Percentiles rank a stretch among this genome's conserved stretches.
Conservation (phyloP, 2,329 filamentous ascomycete genomes). For the Aspergillus quadricinctus region DNA sequence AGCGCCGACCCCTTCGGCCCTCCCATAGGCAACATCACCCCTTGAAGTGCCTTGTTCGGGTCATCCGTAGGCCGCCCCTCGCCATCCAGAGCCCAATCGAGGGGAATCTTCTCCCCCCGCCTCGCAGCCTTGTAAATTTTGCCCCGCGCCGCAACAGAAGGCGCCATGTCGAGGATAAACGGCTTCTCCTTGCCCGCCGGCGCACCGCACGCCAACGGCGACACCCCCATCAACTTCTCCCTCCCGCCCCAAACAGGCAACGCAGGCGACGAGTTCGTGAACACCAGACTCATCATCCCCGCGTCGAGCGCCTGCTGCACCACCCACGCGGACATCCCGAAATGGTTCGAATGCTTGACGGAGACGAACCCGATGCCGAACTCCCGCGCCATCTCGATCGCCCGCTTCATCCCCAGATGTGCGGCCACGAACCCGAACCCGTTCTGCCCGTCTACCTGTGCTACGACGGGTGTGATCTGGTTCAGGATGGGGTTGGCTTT, state of each 20-base stretch:
- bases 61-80: conserved; percentile 68
- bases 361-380: conserved; percentile 71
- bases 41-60: conserved; percentile 64
- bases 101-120: conserved; percentile 40
- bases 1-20: conserved; percentile 76
- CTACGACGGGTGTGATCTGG: conserved; percentile 66
- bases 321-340: conserved; percentile 77
- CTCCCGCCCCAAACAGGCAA: conserved; percentile 67
- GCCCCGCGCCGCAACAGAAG: conserved; percentile 42
- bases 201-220: conserved; percentile 69
- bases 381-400: conserved; percentile 61
- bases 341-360: conserved; percentile 74
- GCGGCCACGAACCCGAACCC: conserved; percentile 73
- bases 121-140: conserved; percentile 45
- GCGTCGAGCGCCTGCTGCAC: conserved; percentile 73
- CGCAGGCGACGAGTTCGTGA: conserved; percentile 68
- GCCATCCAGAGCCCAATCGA: conserved; percentile 68
- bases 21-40: conserved; percentile 82
- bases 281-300: conserved; percentile 65
- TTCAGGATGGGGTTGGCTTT: conserved; percentile 54
- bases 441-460: conserved; percentile 64
- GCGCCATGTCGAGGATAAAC: conserved; percentile 54
- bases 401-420: conserved; percentile 60
- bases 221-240: conserved; percentile 67
- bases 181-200: conserved; percentile 57